These are phyloP conservation scores for Penicillium polonicum DNA, from an alignment of 2,329 filamentous ascomycete species.

Conservation along the genomic window DNA sequence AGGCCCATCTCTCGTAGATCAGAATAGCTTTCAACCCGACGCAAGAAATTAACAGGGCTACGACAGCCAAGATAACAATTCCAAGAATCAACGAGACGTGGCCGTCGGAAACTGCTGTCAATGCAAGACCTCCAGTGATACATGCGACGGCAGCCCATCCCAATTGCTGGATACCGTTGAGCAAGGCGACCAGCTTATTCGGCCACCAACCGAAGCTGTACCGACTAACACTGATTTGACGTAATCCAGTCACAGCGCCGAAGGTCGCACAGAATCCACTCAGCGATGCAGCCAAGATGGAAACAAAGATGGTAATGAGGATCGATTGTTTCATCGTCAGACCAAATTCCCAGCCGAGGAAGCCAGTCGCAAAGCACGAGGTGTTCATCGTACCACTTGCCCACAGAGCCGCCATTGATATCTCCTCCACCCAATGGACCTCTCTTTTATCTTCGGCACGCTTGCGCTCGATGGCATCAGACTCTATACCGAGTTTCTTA, in stretches of 20 bases:
- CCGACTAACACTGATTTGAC: not conserved
- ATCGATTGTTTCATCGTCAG: not conserved
- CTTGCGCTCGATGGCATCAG: not conserved
- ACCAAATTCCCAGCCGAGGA: not conserved
- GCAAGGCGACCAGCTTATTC: not conserved
- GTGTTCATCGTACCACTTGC: not conserved
- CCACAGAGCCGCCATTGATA: not conserved
- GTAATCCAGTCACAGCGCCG: not conserved
- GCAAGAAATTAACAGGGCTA: not conserved
- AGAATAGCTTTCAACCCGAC: not conserved
- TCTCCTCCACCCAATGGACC: not conserved
- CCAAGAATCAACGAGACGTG: not conserved
- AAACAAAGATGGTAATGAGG: not conserved
- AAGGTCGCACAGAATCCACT: not conserved
- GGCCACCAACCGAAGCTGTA: not conserved
- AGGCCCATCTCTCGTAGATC: not conserved
- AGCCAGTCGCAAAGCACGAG: not conserved
- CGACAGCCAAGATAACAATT: not conserved
- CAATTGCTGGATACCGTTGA: not conserved
- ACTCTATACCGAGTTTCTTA: not conserved
- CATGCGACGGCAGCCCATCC: not conserved
- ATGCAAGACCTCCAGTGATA: not conserved
- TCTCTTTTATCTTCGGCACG: not conserved
- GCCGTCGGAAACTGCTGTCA: not conserved
- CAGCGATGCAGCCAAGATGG: not conserved